A percentile compares a stretch with the other conserved stretches of the same genome.
Conservation (phyloP, 225 moss, liverwort and hornwort genomes). For the Straminergon stramineum region DNA sequence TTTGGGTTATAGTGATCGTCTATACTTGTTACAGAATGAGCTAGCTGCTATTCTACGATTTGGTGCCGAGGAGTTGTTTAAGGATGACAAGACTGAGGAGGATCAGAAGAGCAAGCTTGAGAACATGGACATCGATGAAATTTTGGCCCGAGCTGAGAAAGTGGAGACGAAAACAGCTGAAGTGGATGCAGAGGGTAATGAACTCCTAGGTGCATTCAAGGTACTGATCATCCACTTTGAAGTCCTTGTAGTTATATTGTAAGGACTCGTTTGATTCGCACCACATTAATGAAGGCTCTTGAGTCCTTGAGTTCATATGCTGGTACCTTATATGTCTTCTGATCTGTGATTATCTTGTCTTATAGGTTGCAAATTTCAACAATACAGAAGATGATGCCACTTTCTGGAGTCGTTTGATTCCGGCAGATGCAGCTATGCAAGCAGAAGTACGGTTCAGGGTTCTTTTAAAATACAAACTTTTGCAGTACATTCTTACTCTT, state of each 20-base stretch:
- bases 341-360: neutral
- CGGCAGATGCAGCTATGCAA: slow-evolving; percentile 71
- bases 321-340: neutral
- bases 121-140: slow-evolving; percentile 98
- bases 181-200: slow-evolving; percentile 73
- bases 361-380: slow-evolving; percentile 95
- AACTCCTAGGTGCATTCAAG: slow-evolving; percentile 96
- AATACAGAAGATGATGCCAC: slow-evolving; percentile 98
- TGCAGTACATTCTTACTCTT: neutral
- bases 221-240: slow-evolving; percentile 15
- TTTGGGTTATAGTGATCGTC: neutral
- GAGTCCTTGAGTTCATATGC: neutral
- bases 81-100: slow-evolving; percentile 92
- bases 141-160: slow-evolving; percentile 97
- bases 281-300: neutral
- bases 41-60: slow-evolving; percentile 97
- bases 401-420: slow-evolving; percentile 98
- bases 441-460: slow-evolving; percentile 53
- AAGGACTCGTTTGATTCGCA: neutral
- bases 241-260: neutral
- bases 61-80: slow-evolving; percentile 98
- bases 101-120: slow-evolving; percentile 92
- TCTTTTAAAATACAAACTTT: neutral
- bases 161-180: slow-evolving; percentile 77
- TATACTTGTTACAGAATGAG: slow-evolving; percentile 55